A percentile compares a stretch with the other conserved stretches of the same genome.
Evolutionary conservation across 106 monocot genomes (phyloP).

Genomic region (Acorus gramineus): DNA sequence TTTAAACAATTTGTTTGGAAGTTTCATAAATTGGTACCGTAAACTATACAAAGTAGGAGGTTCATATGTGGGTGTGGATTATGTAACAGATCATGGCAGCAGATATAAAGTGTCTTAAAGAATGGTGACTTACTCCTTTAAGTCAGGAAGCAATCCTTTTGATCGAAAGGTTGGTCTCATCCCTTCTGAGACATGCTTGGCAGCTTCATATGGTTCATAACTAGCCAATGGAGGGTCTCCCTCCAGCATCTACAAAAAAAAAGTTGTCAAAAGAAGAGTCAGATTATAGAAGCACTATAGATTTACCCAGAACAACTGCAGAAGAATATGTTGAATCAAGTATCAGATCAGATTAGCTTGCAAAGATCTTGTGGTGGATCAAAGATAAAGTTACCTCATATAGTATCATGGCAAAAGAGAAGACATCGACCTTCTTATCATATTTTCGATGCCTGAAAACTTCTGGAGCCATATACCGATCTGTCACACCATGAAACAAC

Average conservation of each 20-base stretch:
- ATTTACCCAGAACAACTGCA: not conserved
- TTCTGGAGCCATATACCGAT: slow-evolving; percentile 99
- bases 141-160: slow-evolving; percentile 54
- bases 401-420: slow-evolving; percentile 98
- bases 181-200: slow-evolving; percentile 74
- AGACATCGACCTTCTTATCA: slow-evolving; percentile 98
- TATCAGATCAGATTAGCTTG: not conserved
- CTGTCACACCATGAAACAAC: slow-evolving; percentile 25
- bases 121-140: slow-evolving; percentile 56
- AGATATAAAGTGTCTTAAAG: not conserved
- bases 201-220: slow-evolving; percentile 94
- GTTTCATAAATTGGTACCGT: no score
- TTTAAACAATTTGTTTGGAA: no score
- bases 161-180: slow-evolving; percentile 61
- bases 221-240: slow-evolving; percentile 80
- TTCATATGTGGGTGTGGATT: no score
- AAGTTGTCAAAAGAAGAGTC: not conserved
- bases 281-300: not conserved
- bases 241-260: slow-evolving; percentile 76
- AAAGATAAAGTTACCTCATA: slow-evolving; percentile 58
- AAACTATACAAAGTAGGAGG: no score
- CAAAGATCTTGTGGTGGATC: not conserved
- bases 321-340: not conserved
- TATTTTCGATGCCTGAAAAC: slow-evolving; percentile 94
- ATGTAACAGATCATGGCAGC: no score